Base-by-base conservation (phyloP, 2,329 filamentous ascomycete species). In the Pseudocercospora cruenta region DNA sequence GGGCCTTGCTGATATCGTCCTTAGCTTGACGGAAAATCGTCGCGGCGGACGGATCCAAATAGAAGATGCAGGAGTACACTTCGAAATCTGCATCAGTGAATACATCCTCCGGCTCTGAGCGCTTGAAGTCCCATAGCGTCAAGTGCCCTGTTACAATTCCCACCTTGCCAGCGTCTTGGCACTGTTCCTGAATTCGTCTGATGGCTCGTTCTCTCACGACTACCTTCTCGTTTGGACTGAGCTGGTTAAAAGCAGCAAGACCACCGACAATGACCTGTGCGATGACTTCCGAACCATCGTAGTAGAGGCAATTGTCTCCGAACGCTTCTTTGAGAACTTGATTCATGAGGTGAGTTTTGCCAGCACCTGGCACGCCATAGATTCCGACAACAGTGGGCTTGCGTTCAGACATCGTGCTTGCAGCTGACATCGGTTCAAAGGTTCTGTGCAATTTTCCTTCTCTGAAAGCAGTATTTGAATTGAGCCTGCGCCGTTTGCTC, bases 31-130 rank as follows among this genome's bases (percentile, higher is more conserved):
- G 66, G 12, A 19, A 16, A 16, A 88, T 74, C 0, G 74, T 24
- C 1, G 80, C 70, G 0, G 79, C 67, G 1, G 78, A 69, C 0
- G 81, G 70, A 51, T 85, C 75, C 28, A 90, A 71, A 70, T 90
- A 89, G 12, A 90, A 51, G 14, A 90, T 85, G 69, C 90, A 86
- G 0, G 85, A 87, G 72, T 82, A 90, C 0, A 74, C 79, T 0
- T 78, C 51, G 3, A 82, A 58, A 63, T 90, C 87, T 7, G 70
- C 76, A 1, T 74, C 10, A 0, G 84, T 88, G 59, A 75, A 80
- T 0, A 86, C 80, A 21, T 24, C 28, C 14, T 55, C 16, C 5
- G 67, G 16, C 0, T 72, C 19, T 33, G 73, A 75, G n/a, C 26
- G 43, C 8, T 72, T 65, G 0, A 80, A 70, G 1, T 72, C 73